phyloP scores from a whole-genome alignment of 2,329 filamentous ascomycete species.

The Leptographium radiaticola region DNA sequence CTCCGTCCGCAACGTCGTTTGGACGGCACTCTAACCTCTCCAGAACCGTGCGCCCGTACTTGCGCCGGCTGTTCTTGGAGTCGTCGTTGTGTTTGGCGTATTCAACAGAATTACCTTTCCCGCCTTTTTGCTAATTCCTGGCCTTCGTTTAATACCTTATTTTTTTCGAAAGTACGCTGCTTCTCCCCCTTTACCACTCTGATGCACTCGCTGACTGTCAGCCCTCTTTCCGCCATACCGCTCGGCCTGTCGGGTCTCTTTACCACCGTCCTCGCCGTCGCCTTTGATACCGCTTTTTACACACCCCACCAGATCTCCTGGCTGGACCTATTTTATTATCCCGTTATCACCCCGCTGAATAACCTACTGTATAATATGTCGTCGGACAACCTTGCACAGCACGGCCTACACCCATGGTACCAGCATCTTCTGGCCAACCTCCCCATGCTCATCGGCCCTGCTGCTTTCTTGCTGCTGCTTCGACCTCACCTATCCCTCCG shows the following conservation, averaged over 20 bases:
- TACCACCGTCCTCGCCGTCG: conserved; percentile 61
- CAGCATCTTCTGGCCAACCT: conserved; percentile 63
- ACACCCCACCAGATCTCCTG: conserved; percentile 48
- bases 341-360: conserved; percentile 65
- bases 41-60: conserved; percentile 59
- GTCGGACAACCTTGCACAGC: conserved; percentile 55
- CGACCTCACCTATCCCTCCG: conserved; percentile 45
- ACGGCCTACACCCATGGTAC: conserved; percentile 68
- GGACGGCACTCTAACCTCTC: conserved; percentile 1
- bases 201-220: conserved; percentile 16
- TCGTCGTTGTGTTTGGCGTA: conserved; percentile 70
- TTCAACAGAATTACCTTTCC: conserved; percentile 98
- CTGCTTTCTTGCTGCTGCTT: conserved; percentile 45
- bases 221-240: conserved; percentile 47
- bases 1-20: not conserved
- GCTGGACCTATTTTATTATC: conserved; percentile 47
- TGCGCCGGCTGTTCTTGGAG: conserved; percentile 65
- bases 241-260: conserved; percentile 52
- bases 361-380: conserved; percentile 65
- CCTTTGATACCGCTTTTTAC: conserved; percentile 80
- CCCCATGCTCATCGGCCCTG: conserved; percentile 59
- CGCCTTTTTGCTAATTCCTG: conserved; percentile 77
- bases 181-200: not conserved
- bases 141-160: conserved; percentile 71
- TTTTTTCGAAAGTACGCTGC: conserved; percentile 61